phyloP scores from a whole-genome alignment of 306 rosid species.

The Corylus avellana region DNA sequence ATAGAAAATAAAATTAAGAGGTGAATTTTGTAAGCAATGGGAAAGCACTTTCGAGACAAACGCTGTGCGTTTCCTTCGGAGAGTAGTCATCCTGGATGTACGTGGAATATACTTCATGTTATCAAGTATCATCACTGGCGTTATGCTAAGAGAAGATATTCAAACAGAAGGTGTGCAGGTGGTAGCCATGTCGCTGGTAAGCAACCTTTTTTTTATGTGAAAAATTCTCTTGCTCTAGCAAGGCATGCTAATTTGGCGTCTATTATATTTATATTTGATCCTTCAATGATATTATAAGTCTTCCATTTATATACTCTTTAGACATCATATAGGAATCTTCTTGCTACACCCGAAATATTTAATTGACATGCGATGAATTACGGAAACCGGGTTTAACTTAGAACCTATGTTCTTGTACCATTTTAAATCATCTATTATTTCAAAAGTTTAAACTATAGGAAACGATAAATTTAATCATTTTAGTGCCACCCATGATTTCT shows the following conservation, averaged over 20 bases:
- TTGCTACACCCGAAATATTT: too few relatives aligned
- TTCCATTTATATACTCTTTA: neutral
- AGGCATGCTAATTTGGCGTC: neutral
- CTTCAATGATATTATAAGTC: neutral
- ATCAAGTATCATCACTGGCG: conserved; percentile 70
- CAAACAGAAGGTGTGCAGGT: conserved; percentile 28
- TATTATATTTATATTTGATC: neutral
- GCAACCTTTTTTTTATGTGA: neutral
- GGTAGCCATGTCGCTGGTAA: conserved; percentile 32
- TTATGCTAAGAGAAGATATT: conserved; percentile 50
- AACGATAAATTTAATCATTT: too few relatives aligned
- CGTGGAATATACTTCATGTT: conserved; percentile 56
- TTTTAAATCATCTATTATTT: too few relatives aligned
- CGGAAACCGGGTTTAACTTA: too few relatives aligned
- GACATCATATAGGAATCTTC: neutral
- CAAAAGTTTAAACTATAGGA: neutral
- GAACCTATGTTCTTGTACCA: too few relatives aligned
- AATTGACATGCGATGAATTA: too few relatives aligned
- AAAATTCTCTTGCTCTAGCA: neutral
- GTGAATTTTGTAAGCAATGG: conserved; percentile 37
- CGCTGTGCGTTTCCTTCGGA: conserved; percentile 7
- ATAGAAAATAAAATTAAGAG: neutral
- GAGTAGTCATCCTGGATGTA: conserved; percentile 42
- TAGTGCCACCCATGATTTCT: too few relatives aligned
- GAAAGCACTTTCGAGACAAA: conserved; percentile 35